A percentile compares a stretch with the other conserved stretches of the same genome.
phyloP scores from a whole-genome alignment of 148 eudicot species.

The Rhododendron mucronatum region DNA sequence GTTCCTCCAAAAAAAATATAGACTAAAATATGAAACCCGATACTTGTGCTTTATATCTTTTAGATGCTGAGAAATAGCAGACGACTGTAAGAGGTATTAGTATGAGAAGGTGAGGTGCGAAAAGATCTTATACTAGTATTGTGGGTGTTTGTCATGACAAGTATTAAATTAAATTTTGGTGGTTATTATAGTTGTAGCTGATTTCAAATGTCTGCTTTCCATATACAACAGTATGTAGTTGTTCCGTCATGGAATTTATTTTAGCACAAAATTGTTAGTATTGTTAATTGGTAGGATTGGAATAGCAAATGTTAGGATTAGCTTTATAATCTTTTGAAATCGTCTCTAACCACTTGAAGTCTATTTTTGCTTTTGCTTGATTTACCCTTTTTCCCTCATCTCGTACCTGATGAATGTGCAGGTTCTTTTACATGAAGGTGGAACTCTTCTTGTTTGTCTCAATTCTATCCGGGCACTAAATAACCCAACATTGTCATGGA shows the following conservation, averaged over 20 bases:
- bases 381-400: neutral
- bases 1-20: neutral
- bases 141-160: neutral
- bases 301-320: neutral
- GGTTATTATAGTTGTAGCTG: neutral
- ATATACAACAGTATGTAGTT: neutral
- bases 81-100: neutral
- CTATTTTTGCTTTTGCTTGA: neutral
- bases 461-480: constrained; percentile 86
- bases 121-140: neutral
- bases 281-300: neutral
- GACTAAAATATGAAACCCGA: neutral
- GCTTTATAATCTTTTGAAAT: neutral
- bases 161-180: neutral
- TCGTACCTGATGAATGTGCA: constrained; percentile 25
- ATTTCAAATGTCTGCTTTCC: neutral
- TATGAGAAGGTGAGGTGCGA: neutral
- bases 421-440: constrained; percentile 98
- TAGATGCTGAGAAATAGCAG: neutral
- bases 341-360: neutral
- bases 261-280: neutral
- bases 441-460: constrained; percentile 86
- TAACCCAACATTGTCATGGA: constrained; percentile 65
- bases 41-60: neutral
- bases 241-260: neutral